Percentiles rank a stretch among this genome's conserved stretches.
Conservation (phyloP, 2,329 filamentous ascomycete genomes). For the Mycosphaerelloides madeirae region DNA sequence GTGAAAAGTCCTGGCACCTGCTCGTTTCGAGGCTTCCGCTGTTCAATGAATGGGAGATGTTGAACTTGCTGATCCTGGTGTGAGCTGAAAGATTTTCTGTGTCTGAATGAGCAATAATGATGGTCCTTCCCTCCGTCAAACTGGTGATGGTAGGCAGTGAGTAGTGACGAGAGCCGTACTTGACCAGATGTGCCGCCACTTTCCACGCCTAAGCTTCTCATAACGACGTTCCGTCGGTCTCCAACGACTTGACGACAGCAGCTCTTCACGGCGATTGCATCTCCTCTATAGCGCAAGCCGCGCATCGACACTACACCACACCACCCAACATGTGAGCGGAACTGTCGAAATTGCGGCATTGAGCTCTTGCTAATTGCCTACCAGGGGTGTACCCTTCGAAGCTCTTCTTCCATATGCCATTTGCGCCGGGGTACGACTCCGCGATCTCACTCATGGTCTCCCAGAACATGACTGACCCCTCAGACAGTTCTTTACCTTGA, state of each 20-base stretch:
- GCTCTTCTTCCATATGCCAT: slow-evolving; percentile 61
- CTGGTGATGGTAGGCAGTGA: no score
- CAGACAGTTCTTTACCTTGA: slow-evolving; percentile 56
- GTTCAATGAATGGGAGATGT: no score
- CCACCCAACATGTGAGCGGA: slow-evolving; percentile 3
- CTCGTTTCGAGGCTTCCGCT: not conserved
- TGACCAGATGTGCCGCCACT: not conserved
- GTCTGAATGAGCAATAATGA: not conserved
- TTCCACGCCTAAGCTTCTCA: not conserved
- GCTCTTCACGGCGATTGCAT: no score
- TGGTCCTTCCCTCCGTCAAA: no score
- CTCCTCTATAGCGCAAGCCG: slow-evolving; percentile 1
- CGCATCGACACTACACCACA: slow-evolving; percentile 1
- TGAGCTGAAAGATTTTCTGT: not conserved
- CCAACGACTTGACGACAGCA: not conserved
- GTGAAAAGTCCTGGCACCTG: slow-evolving; percentile 5
- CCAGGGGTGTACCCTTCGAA: slow-evolving; percentile 64
- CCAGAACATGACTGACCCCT: slow-evolving; percentile 7
- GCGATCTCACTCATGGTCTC: not conserved
- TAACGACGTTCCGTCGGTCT: not conserved
- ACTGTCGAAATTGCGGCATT: not conserved
- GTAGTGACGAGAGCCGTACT: not conserved
- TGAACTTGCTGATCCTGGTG: no score
- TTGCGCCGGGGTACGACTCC: slow-evolving; percentile 51
- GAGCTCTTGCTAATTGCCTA: not conserved